Percentiles rank a stretch among this genome's conserved stretches.
phyloP scores from a whole-genome alignment of 176 grass and related monocot species.

The Canna indica region DNA sequence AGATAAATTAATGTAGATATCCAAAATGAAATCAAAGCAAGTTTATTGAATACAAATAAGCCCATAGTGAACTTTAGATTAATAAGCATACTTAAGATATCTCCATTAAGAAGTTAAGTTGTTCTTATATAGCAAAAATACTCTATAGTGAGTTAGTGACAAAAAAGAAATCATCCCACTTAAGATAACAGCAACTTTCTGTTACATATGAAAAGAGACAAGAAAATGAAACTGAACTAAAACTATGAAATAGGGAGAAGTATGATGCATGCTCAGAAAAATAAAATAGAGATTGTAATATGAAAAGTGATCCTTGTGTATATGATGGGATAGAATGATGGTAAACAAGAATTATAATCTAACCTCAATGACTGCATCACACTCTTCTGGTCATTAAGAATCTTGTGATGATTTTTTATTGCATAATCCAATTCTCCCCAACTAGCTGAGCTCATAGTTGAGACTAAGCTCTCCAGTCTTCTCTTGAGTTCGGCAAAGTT shows the following conservation, averaged over 20 bases:
- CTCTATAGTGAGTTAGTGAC: too few relatives aligned
- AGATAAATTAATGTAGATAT: neutral
- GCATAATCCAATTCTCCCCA: conserved; percentile 67
- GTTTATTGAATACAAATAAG: neutral
- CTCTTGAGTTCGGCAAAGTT: conserved; percentile 73
- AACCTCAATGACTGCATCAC: conserved; percentile 97
- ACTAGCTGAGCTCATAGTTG: conserved; percentile 49
- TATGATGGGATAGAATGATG: neutral
- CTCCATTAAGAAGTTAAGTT: neutral
- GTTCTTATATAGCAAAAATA: neutral
- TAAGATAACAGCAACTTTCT: too few relatives aligned
- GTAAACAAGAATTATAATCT: neutral
- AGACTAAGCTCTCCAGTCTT: conserved; percentile 57
- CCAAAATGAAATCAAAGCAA: neutral
- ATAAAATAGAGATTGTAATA: too few relatives aligned
- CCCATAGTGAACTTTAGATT: neutral
- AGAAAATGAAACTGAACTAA: too few relatives aligned
- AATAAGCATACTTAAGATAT: neutral
- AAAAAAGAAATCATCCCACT: too few relatives aligned
- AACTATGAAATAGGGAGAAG: too few relatives aligned
- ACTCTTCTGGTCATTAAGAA: conserved; percentile 73
- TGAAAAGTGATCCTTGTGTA: too few relatives aligned
- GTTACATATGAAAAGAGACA: too few relatives aligned
- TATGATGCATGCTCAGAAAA: too few relatives aligned
- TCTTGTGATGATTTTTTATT: conserved; percentile 57